Percentiles rank a stretch among this genome's conserved stretches.
These are phyloP conservation scores for Hypoxylon crocopeplum DNA, from an alignment of 495 filamentous ascomycete species.

Conservation along the genomic window DNA sequence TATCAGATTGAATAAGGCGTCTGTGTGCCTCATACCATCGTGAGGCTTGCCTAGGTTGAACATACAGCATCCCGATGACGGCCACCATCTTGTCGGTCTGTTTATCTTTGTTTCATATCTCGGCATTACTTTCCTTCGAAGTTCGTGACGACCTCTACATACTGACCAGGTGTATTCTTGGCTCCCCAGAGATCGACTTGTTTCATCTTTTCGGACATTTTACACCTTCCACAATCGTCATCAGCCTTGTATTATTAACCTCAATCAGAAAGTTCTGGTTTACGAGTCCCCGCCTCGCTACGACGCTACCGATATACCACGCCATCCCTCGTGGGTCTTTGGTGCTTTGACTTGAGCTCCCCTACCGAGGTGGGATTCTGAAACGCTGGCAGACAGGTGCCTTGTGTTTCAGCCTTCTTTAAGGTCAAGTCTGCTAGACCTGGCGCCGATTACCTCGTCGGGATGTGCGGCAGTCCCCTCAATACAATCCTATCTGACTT, in stretches of 20 bases:
- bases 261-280: conserved; percentile 23
- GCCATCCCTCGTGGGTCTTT: conserved; percentile 27
- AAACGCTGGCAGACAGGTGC: conserved; percentile 35
- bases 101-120: conserved; percentile 34
- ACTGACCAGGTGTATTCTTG: conserved; percentile 19
- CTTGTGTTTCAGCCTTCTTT: conserved; percentile 36
- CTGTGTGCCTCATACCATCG: background rate
- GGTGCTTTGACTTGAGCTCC: conserved; percentile 21
- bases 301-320: conserved; percentile 23
- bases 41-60: conserved; percentile 5
- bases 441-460: conserved; percentile 9
- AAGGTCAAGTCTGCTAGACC: conserved; percentile 8
- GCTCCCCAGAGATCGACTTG: conserved; percentile 37
- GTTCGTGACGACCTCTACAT: conserved; percentile 26
- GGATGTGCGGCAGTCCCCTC: conserved; percentile 3
- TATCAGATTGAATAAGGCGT: background rate
- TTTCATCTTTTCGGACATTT: conserved; percentile 38
- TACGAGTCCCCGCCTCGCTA: conserved; percentile 25
- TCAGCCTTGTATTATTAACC: conserved; percentile 26
- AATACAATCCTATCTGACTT: conserved; percentile 17
- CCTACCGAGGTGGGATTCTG: conserved; percentile 21
- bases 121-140: conserved; percentile 31
- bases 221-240: conserved; percentile 37
- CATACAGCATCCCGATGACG: conserved; percentile 1
- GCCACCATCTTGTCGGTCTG: conserved; percentile 8